phyloP scores from a whole-genome alignment of 1,284 basidiomycete genomes.

The Moniliella sp. region DNA sequence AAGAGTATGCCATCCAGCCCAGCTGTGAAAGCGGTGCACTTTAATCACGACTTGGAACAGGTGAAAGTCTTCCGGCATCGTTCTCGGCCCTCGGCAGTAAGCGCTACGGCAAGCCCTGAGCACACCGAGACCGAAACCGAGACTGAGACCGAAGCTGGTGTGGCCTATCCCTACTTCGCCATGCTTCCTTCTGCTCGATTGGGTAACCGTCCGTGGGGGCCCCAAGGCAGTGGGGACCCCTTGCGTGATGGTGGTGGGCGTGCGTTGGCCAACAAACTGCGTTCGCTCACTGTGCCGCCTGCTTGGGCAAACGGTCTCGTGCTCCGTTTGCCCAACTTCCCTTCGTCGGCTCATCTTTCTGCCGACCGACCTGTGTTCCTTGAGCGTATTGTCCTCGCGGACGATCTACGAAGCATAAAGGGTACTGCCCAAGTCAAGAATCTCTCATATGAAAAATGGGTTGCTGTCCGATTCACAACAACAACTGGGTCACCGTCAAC shows the following conservation, averaged over 20 bases:
- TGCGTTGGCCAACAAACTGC: conserved; percentile 2
- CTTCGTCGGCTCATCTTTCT: conserved; percentile 34
- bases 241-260: conserved; percentile 1
- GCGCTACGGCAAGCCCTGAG: conserved; percentile 66
- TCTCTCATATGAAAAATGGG: conserved; percentile 63
- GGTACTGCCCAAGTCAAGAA: conserved; percentile 65
- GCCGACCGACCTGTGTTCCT: conserved; percentile 39
- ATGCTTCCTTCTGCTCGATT: conserved; percentile 9
- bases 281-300: conserved; percentile 1
- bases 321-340: conserved; percentile 41
- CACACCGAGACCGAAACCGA: conserved; percentile 60
- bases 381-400: conserved; percentile 43
- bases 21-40: conserved; percentile 62
- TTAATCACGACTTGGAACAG: conserved; percentile 59
- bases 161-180: no score
- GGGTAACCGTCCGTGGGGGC: background rate
- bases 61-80: conserved; percentile 79
- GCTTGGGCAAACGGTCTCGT: conserved; percentile 30
- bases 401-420: conserved; percentile 44
- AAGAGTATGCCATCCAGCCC: conserved; percentile 41
- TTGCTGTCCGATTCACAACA: conserved; percentile 72
- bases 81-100: conserved; percentile 79
- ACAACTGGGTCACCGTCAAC: conserved; percentile 82
- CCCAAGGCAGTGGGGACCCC: background rate
- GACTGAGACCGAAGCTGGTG: conserved; percentile 38